Percentiles rank a stretch among this genome's conserved stretches.
Evolutionary conservation across 352 stramenopile species (phyloP).

Genomic region (Phytophthora capsici): DNA sequence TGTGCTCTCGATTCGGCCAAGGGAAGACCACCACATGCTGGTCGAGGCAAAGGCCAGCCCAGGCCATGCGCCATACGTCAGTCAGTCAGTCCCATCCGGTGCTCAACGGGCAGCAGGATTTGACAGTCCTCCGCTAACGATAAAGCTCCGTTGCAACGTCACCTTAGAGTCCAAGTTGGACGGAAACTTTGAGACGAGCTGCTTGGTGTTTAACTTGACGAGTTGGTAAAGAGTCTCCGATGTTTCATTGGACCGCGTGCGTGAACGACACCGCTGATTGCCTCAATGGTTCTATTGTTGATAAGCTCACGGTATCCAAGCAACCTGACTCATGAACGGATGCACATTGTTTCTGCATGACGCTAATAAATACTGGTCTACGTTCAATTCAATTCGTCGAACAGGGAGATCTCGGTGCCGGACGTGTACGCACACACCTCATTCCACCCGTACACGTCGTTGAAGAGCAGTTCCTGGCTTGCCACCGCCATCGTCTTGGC

Average conservation of each 20-base stretch:
- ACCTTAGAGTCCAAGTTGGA: constrained; percentile 11
- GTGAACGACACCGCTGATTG: constrained; percentile 1
- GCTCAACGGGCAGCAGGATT: constrained; percentile 22
- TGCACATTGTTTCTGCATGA: constrained; percentile 7
- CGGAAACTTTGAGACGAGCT: constrained; percentile 13
- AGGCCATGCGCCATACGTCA: constrained; percentile 41
- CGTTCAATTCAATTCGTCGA: constrained; percentile 34
- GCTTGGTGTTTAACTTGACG: neutral
- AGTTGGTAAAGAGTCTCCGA: neutral
- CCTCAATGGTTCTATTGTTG: too few species aligned
- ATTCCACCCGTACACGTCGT: constrained; percentile 38
- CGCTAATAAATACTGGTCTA: constrained; percentile 9
- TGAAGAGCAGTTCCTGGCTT: constrained; percentile 28
- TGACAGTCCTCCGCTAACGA: neutral
- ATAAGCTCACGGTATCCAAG: neutral
- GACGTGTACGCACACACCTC: constrained; percentile 30
- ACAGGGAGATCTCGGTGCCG: constrained; percentile 34
- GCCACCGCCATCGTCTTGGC: constrained; percentile 23
- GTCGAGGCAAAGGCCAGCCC: constrained; percentile 11
- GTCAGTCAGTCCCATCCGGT: constrained; percentile 38
- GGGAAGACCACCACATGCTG: constrained; percentile 20
- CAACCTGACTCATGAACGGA: constrained; percentile 4
- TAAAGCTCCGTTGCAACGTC: constrained; percentile 17
- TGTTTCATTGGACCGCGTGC: constrained; percentile 4
- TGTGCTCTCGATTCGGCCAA: constrained; percentile 14